These are phyloP conservation scores for Colletotrichum shisoi DNA, from an alignment of 2,329 filamentous ascomycete species.

Conservation along the genomic window DNA sequence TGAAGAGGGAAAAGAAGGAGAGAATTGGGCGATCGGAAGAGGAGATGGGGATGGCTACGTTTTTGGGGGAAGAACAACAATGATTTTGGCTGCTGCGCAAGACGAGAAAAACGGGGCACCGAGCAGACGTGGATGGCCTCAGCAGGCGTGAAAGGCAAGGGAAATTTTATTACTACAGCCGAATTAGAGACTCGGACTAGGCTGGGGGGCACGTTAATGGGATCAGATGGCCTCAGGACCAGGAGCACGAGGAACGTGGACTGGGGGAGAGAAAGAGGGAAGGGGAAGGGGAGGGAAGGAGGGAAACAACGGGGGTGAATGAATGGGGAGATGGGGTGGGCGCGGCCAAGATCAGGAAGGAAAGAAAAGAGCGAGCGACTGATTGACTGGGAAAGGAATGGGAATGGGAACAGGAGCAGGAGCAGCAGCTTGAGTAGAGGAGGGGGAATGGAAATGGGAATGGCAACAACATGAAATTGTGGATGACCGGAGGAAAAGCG, in stretches of 20 bases:
- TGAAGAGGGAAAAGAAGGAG: conserved; percentile 45
- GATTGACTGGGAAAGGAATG: conserved; percentile 36
- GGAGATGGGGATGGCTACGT: conserved; percentile 60
- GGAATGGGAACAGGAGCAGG: conserved; percentile 29
- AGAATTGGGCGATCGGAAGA: conserved; percentile 46
- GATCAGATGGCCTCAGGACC: conserved; percentile 39
- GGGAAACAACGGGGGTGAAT: conserved; percentile 20
- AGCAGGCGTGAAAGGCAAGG: conserved; percentile 43
- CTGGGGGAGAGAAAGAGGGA: conserved; percentile 21
- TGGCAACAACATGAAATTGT: conserved; percentile 40
- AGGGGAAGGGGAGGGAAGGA: conserved; percentile 8
- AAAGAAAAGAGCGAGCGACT: conserved; percentile 16
- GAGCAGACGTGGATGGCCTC: conserved; percentile 42
- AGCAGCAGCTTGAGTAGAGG: conserved; percentile 27
- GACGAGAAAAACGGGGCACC: conserved; percentile 59
- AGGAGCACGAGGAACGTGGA: conserved; percentile 41
- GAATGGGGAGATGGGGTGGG: conserved; percentile 28
- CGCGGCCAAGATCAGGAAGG: conserved; percentile 5
- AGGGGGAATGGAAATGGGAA: conserved; percentile 36
- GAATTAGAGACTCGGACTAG: conserved; percentile 40
- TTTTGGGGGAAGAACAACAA: conserved; percentile 55
- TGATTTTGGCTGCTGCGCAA: conserved; percentile 53
- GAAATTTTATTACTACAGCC: conserved; percentile 50
- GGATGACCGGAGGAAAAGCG: conserved; percentile 37
- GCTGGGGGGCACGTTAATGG: conserved; percentile 37